These are phyloP conservation scores for Hericium erinaceus DNA, from an alignment of 768 basidiomycete genomes.

Conservation along the genomic window DNA sequence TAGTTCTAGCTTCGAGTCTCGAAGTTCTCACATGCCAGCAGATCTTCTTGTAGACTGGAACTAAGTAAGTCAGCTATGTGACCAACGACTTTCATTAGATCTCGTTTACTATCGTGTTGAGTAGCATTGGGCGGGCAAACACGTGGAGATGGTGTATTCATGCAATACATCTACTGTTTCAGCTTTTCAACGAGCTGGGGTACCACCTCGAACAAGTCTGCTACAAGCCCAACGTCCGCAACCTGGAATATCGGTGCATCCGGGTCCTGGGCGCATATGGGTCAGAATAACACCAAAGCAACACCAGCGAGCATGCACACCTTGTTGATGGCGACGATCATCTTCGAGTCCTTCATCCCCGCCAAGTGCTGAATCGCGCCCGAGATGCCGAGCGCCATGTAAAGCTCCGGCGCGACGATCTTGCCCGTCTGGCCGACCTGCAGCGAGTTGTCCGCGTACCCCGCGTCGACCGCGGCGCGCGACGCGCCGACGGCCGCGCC, in stretches of 20 bases:
- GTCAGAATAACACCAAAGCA: neutral
- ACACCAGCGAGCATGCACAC: slow-evolving; percentile 27
- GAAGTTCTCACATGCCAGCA: no score
- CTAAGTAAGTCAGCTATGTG: no score
- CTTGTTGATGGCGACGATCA: slow-evolving; percentile 98
- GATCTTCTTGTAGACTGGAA: no score
- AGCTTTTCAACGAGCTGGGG: slow-evolving; percentile 87
- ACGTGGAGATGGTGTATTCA: no score
- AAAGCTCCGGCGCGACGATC: slow-evolving; percentile 93
- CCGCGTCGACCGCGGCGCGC: slow-evolving; percentile 94
- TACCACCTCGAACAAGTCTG: slow-evolving; percentile 86
- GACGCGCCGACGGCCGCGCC: slow-evolving; percentile 98
- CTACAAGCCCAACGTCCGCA: slow-evolving; percentile 90
- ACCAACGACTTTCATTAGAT: no score
- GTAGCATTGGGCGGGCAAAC: no score
- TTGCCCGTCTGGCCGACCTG: slow-evolving; percentile 99
- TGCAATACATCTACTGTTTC: slow-evolving; percentile 27
- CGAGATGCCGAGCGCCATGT: slow-evolving; percentile 94
- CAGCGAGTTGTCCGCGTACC: slow-evolving; percentile 94
- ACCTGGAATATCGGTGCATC: slow-evolving; percentile 99
- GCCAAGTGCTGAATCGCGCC: slow-evolving; percentile 99
- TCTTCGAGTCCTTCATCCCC: slow-evolving; percentile 98
- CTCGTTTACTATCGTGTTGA: no score
- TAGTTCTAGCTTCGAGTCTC: no score
- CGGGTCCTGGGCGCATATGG: slow-evolving; percentile 51